Percentiles rank a stretch among this genome's conserved stretches.
phyloP scores from a whole-genome alignment of 2,329 filamentous ascomycete genomes.

The Sporothrix variecibatus region DNA sequence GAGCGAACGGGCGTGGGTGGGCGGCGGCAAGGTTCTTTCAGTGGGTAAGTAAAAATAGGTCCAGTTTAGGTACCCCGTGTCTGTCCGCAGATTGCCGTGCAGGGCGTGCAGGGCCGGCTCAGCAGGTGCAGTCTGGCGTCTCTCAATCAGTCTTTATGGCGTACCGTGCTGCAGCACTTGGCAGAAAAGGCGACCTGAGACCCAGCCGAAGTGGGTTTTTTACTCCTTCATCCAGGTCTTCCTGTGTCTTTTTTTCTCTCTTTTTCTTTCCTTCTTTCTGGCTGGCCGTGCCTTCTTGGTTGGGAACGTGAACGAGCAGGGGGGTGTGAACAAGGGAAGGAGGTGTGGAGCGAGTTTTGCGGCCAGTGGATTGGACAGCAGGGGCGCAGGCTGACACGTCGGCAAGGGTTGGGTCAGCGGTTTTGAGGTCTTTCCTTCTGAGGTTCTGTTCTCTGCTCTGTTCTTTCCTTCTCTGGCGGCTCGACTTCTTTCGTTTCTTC shows the following conservation, averaged over 20 bases:
- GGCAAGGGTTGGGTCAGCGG: conserved; percentile 26
- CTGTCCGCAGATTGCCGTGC: conserved; percentile 27
- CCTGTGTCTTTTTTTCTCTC: not conserved
- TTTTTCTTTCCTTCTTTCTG: conserved; percentile 16
- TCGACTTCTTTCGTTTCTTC: conserved; percentile 1
- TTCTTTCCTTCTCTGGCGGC: conserved; percentile 11
- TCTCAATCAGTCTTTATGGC: not conserved
- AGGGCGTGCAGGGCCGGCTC: conserved; percentile 21
- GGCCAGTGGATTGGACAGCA: conserved; percentile 30
- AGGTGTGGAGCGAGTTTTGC: conserved; percentile 26
- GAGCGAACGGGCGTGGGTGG: conserved; percentile 10
- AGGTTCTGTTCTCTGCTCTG: not conserved
- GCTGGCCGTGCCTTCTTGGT: conserved; percentile 1
- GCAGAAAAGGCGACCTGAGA: conserved; percentile 25
- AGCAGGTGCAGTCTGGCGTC: conserved; percentile 10
- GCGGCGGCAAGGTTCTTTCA: conserved; percentile 8
- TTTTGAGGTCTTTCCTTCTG: conserved; percentile 15
- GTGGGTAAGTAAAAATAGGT: conserved; percentile 19
- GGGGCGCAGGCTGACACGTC: conserved; percentile 33
- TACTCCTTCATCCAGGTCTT: conserved; percentile 1
- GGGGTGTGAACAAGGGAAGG: conserved; percentile 25
- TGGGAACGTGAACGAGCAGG: conserved; percentile 24
- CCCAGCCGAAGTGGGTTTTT: conserved; percentile 25
- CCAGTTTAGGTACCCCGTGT: conserved; percentile 20
- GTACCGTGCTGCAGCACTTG: conserved; percentile 16